Conservation (phyloP, 106 monocot species). For the Amphibolis antarctica region DNA sequence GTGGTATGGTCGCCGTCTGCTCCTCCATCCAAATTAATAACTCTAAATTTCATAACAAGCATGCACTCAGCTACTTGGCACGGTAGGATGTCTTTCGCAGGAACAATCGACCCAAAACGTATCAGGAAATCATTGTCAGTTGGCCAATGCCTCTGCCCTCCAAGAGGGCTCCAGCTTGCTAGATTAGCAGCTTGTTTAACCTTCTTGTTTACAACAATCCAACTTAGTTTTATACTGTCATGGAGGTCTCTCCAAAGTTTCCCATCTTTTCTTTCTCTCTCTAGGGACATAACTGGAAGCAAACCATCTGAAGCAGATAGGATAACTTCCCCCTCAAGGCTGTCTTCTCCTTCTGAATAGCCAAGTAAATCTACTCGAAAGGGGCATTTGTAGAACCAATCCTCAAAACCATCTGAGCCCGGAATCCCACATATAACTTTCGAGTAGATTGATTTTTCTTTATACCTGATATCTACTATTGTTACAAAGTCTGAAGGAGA, state of each 20-base stretch:
- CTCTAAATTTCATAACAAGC: conserved; percentile 32
- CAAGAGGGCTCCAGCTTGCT: conserved; percentile 39
- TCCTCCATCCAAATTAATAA: conserved; percentile 9
- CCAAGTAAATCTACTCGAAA: conserved; percentile 31
- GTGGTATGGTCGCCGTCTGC: conserved; percentile 4
- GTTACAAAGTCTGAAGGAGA: conserved; percentile 35
- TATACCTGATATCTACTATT: conserved; percentile 36
- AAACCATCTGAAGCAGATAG: conserved; percentile 26
- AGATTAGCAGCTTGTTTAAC: conserved; percentile 39
- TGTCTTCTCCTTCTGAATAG: conserved; percentile 13
- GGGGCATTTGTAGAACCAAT: conserved; percentile 44
- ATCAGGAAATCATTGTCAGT: conserved; percentile 33
- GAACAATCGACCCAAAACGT: conserved; percentile 39
- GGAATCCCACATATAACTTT: conserved; percentile 40
- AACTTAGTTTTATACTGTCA: conserved; percentile 30
- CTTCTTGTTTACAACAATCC: conserved; percentile 40
- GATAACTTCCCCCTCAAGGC: conserved; percentile 9
- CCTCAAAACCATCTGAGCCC: conserved; percentile 21
- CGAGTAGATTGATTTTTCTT: conserved; percentile 29
- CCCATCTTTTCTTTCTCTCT: conserved; percentile 37
- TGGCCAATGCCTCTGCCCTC: conserved; percentile 46
- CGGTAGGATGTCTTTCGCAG: conserved; percentile 28
- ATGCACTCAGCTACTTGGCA: conserved; percentile 47
- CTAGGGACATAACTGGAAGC: conserved; percentile 26
- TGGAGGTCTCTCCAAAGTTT: conserved; percentile 36